Conservation (phyloP, 2,329 filamentous ascomycete genomes). For the Macrophomina pseudophaseolina region DNA sequence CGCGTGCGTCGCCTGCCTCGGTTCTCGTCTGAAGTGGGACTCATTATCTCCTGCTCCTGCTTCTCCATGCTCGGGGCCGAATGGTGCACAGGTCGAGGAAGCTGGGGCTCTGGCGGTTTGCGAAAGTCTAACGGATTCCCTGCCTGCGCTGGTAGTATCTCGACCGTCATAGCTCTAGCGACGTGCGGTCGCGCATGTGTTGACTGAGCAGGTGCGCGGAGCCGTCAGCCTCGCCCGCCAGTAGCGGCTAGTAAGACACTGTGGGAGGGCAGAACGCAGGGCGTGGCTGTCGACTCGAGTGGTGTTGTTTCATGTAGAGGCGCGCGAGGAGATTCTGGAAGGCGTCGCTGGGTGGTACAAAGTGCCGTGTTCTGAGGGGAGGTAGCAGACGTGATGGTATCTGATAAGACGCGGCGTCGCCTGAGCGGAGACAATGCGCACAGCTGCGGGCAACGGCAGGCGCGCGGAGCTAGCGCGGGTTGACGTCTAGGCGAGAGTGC, state of each 20-base stretch:
- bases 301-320: constrained; percentile 21
- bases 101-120: constrained; percentile 18
- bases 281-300: neutral
- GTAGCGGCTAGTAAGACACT: constrained; percentile 10
- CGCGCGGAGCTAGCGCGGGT: constrained; percentile 17
- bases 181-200: constrained; percentile 11
- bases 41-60: constrained; percentile 24
- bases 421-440: neutral
- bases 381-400: constrained; percentile 20
- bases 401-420: constrained; percentile 14
- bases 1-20: constrained; percentile 46
- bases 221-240: constrained; percentile 23
- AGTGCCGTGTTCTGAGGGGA: constrained; percentile 5
- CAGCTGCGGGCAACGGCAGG: constrained; percentile 8
- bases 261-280: constrained; percentile 9
- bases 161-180: constrained; percentile 25
- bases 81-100: constrained; percentile 15
- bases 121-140: constrained; percentile 23
- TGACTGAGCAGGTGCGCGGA: constrained; percentile 13
- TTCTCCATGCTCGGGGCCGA: constrained; percentile 10
- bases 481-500: constrained; percentile 14
- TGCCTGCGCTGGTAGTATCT: constrained; percentile 26
- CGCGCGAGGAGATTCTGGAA: constrained; percentile 13
- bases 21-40: constrained; percentile 24
- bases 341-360: constrained; percentile 20